Conservation (phyloP, 768 basidiomycete genomes). For the Russula ochroleuca region DNA sequence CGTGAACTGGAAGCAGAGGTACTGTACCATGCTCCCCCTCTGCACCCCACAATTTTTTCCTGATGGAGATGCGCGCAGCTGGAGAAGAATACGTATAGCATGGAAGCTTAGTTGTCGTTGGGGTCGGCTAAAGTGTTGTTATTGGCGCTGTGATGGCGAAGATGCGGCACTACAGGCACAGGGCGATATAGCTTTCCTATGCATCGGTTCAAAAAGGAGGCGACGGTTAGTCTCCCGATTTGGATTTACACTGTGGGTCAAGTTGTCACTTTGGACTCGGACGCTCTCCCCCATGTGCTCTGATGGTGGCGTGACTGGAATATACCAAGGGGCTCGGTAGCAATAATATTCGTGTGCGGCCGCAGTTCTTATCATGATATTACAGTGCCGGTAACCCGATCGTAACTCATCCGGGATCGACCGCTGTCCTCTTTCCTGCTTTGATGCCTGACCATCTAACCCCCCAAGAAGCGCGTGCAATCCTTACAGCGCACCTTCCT, state of each 20-base stretch:
- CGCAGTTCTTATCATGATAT: conserved; percentile 6
- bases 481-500: conserved; percentile 18
- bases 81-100: conserved; percentile 82
- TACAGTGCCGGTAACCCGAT: not conserved
- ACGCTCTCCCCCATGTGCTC: no score
- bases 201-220: no score
- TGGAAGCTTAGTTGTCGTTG: conserved; percentile 40
- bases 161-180: not conserved
- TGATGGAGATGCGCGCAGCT: conserved; percentile 41
- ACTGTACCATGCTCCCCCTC: conserved; percentile 32
- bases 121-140: not conserved
- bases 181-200: no score
- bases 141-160: not conserved
- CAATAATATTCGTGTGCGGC: not conserved
- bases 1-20: conserved; percentile 76
- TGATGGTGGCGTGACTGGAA: no score
- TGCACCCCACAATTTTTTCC: not conserved
- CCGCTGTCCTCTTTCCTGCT: not conserved
- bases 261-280: no score
- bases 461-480: conserved; percentile 11
- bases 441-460: conserved; percentile 8
- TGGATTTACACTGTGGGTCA: no score
- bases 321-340: not conserved
- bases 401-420: not conserved
- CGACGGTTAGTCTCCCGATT: no score